Evolutionary conservation across 768 basidiomycete species (phyloP), one percentile per base, ranked within the genome.

Genomic region (Leucosporidium yakuticum): DNA sequence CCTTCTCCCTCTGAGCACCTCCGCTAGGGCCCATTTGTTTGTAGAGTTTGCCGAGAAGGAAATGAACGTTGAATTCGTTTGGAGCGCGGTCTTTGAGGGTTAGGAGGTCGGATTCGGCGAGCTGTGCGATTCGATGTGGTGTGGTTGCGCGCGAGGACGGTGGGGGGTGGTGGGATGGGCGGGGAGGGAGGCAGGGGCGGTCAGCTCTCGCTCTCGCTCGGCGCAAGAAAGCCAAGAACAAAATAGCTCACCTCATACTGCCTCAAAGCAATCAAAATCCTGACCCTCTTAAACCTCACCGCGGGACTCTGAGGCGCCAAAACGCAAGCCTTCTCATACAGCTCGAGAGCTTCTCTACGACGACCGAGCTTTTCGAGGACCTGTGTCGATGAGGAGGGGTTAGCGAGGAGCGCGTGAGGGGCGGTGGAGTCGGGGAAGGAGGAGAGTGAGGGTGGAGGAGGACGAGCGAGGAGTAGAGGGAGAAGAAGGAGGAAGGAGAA

Each of bases 1-100:
- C 87, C 25, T 84, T 82, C 72, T 85, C 85, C 79, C 91, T 44
- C n/a, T n/a, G n/a, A n/a, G n/a, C n/a, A n/a, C n/a, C n/a, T n/a
- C n/a, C n/a, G n/a, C n/a, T n/a, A n/a, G n/a, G 83, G 47, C 91
- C 91, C 64, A 89, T 80, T 73, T 89, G 82, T 57, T 90, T 86
- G 77, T 96, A 97, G 67, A 89, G 87, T 80, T 88, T 89, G 32
- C 93, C 96, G 23, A 99, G 85, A 79, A 97, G 88, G 84, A 96
- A 96, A 67, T 94, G 86, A 65, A 98, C 90, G 80, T 97, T 97
- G 63, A 93, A 88, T 81, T 99, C 96, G 76, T 93, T 91, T 11
- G 95, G 95, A 47, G 93, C 90, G 70, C 85, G 81, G 77, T 85
- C 86, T 73, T 87, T 84, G 62, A 99, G 84, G 68, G 82, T 81